Percentiles rank a stretch among this genome's conserved stretches.
phyloP scores from a whole-genome alignment of 2,329 filamentous ascomycete genomes.

The Colletotrichum siamense region DNA sequence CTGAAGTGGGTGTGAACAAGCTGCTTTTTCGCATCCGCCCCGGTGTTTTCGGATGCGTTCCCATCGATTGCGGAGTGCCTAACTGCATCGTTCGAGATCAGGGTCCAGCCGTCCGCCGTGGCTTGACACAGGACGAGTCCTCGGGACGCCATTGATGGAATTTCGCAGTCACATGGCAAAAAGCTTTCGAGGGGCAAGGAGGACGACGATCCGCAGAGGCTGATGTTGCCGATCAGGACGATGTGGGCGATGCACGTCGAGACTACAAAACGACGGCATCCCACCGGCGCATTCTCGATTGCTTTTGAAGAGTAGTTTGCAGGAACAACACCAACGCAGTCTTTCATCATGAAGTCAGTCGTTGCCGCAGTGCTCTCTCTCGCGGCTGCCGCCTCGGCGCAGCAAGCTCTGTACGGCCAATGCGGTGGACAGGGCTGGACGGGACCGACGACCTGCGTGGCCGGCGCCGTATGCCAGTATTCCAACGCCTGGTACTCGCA shows the following conservation, averaged over 20 bases:
- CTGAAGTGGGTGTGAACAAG: background rate
- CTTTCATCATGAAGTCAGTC: conserved; percentile 14
- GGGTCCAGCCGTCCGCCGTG: background rate
- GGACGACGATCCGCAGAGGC: conserved; percentile 2
- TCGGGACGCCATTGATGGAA: conserved; percentile 16
- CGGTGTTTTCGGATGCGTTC: background rate
- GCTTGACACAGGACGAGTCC: background rate
- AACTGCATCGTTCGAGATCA: background rate
- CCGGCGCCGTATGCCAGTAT: conserved; percentile 41
- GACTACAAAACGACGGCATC: conserved; percentile 3
- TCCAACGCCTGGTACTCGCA: conserved; percentile 44
- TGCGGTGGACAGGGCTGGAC: conserved; percentile 48
- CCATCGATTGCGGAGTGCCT: background rate
- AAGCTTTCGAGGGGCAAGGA: conserved; percentile 6
- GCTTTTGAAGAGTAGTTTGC: background rate
- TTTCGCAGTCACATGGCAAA: background rate
- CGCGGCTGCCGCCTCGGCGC: conserved; percentile 18
- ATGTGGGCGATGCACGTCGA: too few relatives aligned
- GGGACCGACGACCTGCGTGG: conserved; percentile 48
- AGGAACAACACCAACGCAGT: background rate
- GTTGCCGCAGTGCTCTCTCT: conserved; percentile 6
- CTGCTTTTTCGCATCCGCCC: background rate
- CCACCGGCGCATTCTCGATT: background rate
- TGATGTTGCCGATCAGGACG: background rate
- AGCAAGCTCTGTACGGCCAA: conserved; percentile 33